Percentiles rank a stretch among this genome's conserved stretches.
These are phyloP conservation scores for Fusarium duplospermum DNA, from an alignment of 2,329 filamentous ascomycete genomes.

Conservation along the genomic window DNA sequence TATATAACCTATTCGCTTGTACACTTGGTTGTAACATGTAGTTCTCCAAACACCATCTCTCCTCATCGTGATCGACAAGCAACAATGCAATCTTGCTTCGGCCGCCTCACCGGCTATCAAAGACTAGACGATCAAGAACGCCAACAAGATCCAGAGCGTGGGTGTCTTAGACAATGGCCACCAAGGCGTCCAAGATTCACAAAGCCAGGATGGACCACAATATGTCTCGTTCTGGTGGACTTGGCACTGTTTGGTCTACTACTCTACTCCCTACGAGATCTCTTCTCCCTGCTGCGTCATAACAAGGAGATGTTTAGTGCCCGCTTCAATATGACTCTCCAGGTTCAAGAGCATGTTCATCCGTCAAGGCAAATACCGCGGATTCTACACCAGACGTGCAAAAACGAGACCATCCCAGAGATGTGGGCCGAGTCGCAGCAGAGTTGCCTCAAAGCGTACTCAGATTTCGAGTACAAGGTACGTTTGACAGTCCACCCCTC, in stretches of 20 bases:
- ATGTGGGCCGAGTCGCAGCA: slow-evolving; percentile 74
- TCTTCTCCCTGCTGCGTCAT: slow-evolving; percentile 72
- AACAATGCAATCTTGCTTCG: background rate
- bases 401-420: slow-evolving; percentile 73
- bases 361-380: slow-evolving; percentile 75
- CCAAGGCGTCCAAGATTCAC: background rate
- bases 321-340: slow-evolving; percentile 24
- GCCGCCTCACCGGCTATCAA: background rate
- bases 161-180: background rate
- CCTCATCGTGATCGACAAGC: background rate
- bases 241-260: slow-evolving; percentile 71
- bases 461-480: slow-evolving; percentile 79
- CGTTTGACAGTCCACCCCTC: slow-evolving; percentile 26
- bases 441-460: slow-evolving; percentile 74
- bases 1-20: background rate
- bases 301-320: slow-evolving; percentile 45
- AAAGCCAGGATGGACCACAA: slow-evolving; percentile 47
- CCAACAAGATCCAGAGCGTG: background rate
- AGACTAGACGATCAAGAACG: background rate
- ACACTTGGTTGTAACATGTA: background rate
- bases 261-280: slow-evolving; percentile 74
- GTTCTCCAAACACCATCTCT: background rate
- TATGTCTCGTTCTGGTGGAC: slow-evolving; percentile 72
- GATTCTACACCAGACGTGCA: slow-evolving; percentile 81
- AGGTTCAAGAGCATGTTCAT: slow-evolving; percentile 69